Evolutionary conservation across 805 yeast genomes (phyloP).

Genomic region (Tetrapisispora taiwanensis): DNA sequence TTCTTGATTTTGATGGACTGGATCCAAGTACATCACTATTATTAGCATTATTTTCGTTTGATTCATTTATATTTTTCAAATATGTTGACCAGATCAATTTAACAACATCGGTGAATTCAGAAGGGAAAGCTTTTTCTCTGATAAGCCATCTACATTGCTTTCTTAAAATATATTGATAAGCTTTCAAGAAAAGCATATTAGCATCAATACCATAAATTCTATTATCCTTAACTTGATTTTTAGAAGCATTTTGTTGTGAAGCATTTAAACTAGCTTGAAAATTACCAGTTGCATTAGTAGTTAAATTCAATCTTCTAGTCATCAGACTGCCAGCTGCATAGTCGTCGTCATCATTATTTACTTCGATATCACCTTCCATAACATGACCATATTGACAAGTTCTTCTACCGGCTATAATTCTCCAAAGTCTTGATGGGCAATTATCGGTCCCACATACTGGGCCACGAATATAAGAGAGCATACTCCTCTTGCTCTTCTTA

Average conservation of each 20-base stretch:
- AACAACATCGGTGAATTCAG: conserved; percentile 25
- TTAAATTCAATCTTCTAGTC: conserved; percentile 47
- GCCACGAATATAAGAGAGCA: conserved; percentile 52
- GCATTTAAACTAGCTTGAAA: conserved; percentile 27
- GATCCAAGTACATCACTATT: conserved; percentile 9
- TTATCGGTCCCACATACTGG: conserved; percentile 83
- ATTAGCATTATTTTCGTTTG: conserved; percentile 5
- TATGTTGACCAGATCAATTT: conserved; percentile 32
- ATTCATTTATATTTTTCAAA: conserved; percentile 10
- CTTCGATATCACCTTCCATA: conserved; percentile 65
- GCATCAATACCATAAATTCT: conserved; percentile 43
- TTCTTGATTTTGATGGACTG: background rate
- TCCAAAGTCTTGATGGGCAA: conserved; percentile 72
- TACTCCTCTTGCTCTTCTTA: conserved; percentile 1
- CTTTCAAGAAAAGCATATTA: conserved; percentile 32
- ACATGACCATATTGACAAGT: conserved; percentile 91
- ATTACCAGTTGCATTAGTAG: conserved; percentile 34
- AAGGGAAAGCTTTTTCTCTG: conserved; percentile 24
- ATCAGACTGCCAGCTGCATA: conserved; percentile 30
- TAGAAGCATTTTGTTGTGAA: conserved; percentile 18
- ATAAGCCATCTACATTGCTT: conserved; percentile 38
- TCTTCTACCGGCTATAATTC: conserved; percentile 61
- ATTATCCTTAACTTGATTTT: conserved; percentile 10
- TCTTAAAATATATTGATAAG: conserved; percentile 43
- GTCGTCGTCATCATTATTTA: conserved; percentile 75